Evolutionary conservation across 148 eudicot genomes (phyloP), one percentile per base, ranked within the genome.

Genomic region (Dysphania ambrosioides): DNA sequence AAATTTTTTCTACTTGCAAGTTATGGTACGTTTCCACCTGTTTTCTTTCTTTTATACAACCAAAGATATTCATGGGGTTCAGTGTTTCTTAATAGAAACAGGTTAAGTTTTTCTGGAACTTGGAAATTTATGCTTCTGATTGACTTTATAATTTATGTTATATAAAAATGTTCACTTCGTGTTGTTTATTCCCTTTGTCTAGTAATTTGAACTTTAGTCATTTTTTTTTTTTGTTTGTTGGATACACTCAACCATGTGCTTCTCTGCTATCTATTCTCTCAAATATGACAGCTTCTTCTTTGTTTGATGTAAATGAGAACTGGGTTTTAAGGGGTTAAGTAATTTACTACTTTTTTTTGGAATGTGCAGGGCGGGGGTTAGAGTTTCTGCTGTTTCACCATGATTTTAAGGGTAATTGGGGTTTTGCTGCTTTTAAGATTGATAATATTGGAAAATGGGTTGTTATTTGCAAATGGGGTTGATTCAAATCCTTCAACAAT

Each of bases 401-500:
- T 79, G 78, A 60, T 36, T 71, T 40, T 60, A n/a, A 79, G 72
- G 38, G 9, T 61, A 6, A 23, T 68, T 32, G n/a, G 72, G 31
- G 49, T 68, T 36, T 53, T 74, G 62, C 44, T 74, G 64, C 1
- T 79, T 5, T 24, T 49, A 23, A 57, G 58, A 35, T 68, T 74
- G 24, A 15, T 51, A 30, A 10, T 38, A 35, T 27, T 51, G 62
- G 66, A 74, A 47, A 60, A 63, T 64, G 82, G 78, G 75, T 13
- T 70, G 36, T 55, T 75, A 62, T 66, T 18, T 74, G 75, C 83
- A 49, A 29, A 41, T 78, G 78, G 77, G 67, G 70, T 32, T 63
- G 66, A 65, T 74, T 27, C 79, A 58, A 77, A 41, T 71, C 41
- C 77, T 63, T 75, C 87, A 23, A 65, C 66, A 30, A 80, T 84